Percentiles rank a stretch among this genome's conserved stretches.
Conservation (phyloP, 208 protist species). For the Acanthamoeba quina region DNA sequence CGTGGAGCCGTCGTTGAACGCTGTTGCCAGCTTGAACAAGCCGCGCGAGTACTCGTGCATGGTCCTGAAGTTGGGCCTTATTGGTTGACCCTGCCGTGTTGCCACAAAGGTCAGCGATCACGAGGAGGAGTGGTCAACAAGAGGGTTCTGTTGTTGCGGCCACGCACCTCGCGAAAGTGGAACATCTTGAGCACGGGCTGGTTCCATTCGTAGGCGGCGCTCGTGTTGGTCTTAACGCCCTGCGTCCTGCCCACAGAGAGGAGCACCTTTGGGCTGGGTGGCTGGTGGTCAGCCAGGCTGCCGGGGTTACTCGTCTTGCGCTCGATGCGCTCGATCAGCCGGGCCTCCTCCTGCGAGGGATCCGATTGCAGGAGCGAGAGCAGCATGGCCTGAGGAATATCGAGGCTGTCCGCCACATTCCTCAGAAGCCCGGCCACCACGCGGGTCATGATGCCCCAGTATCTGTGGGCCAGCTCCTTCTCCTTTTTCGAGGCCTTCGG, state of each 20-base stretch:
- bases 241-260: background rate
- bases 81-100: no score
- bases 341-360: background rate
- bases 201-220: background rate
- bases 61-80: conserved; percentile 36
- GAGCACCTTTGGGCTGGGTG: background rate
- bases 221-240: background rate
- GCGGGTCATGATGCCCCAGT: conserved; percentile 29
- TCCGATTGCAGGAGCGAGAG: conserved; percentile 35
- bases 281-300: background rate
- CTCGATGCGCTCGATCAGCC: background rate
- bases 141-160: no score
- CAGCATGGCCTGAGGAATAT: background rate
- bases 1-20: conserved; percentile 48
- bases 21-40: conserved; percentile 24
- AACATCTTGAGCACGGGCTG: conserved; percentile 51
- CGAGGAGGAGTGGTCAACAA: no score
- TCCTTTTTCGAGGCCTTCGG: conserved; percentile 30
- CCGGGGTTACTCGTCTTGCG: background rate
- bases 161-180: conserved; percentile 56
- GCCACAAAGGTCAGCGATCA: no score
- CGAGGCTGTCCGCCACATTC: background rate
- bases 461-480: conserved; percentile 9
- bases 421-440: background rate
- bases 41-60: conserved; percentile 56